phyloP scores from a whole-genome alignment of 2,329 filamentous ascomycete species.

The Penicillium hesseltinei region DNA sequence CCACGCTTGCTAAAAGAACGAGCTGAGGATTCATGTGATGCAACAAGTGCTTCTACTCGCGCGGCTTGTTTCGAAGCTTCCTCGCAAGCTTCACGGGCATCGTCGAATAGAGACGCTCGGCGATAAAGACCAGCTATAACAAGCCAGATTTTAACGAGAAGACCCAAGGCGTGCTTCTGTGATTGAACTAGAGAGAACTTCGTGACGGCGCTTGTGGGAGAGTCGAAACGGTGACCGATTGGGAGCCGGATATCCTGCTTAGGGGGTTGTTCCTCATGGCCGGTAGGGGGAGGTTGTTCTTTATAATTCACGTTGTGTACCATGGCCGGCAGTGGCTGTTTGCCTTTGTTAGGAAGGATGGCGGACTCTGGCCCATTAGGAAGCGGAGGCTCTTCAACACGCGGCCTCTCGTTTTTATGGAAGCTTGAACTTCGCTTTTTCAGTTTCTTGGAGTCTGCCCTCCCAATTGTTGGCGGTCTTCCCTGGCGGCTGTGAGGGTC shows the following conservation, averaged over 20 bases:
- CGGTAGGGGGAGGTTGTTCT: slow-evolving; percentile 33
- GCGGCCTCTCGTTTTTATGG: slow-evolving; percentile 25
- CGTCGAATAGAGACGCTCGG: slow-evolving; percentile 73
- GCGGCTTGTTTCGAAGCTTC: slow-evolving; percentile 79
- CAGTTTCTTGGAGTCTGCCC: slow-evolving; percentile 35
- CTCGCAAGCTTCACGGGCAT: slow-evolving; percentile 73
- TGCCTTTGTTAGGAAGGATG: slow-evolving; percentile 26
- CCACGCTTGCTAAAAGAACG: slow-evolving; percentile 62
- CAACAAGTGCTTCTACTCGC: slow-evolving; percentile 65
- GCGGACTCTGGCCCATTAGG: slow-evolving; percentile 24
- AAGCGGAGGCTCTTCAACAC: slow-evolving; percentile 22
- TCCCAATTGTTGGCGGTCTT: slow-evolving; percentile 26
- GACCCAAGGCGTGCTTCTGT: slow-evolving; percentile 54
- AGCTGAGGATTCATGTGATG: slow-evolving; percentile 61
- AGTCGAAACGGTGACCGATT: slow-evolving; percentile 36
- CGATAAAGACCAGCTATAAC: slow-evolving; percentile 87
- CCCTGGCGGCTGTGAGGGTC: slow-evolving; percentile 35
- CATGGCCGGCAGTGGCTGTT: slow-evolving; percentile 34
- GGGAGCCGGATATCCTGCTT: slow-evolving; percentile 43
- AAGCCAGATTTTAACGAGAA: slow-evolving; percentile 80
- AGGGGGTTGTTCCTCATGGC: slow-evolving; percentile 45
- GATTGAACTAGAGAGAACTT: slow-evolving; percentile 52
- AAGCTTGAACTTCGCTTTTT: slow-evolving; percentile 36
- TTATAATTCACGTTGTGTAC: slow-evolving; percentile 40
- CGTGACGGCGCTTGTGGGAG: slow-evolving; percentile 44